Evolutionary conservation across 2,329 filamentous ascomycete genomes (phyloP), one percentile per base, ranked within the genome.

Genomic region (Pochonia chlamydosporia): DNA sequence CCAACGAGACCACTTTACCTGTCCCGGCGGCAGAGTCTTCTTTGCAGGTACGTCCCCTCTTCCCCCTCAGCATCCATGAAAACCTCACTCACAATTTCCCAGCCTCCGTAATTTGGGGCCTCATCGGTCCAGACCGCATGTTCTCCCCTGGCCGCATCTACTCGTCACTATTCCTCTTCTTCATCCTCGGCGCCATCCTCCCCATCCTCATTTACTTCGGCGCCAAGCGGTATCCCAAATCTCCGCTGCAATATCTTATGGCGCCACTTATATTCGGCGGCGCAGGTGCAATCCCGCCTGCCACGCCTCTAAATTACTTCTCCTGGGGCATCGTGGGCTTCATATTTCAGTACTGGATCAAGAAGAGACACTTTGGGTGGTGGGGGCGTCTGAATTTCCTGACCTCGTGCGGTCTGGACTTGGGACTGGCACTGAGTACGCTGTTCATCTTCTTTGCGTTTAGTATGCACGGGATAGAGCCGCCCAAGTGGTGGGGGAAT

Each of bases 351-450:
- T 81, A 79, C 62, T 74, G 71, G 58, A 78, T 89, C 59, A 81
- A 82, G 63, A 77, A 78, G 57, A 72, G 74, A 13, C 74, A 79
- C 61, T 81, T 80, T 52, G 75, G 68, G 24, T 89, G 85, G 85
- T 89, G 86, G 86, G 79, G 78, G 63, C 74, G 82, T 23, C 78
- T 87, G 59, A 89, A 88, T 67, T 89, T 86, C 57, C 66, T 89
- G 50, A 84, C 85, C 0, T 84, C 82, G 11, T 85, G 83, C 0
- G 85, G 79, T 0, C 69, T 89, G 41, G 85, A 89, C 54, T 71
- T 86, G 11, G 85, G 85, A 2, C 70, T 89, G 2, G 82, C 82
- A 2, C 67, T 89, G 23, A 74, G 72, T 16, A 87, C 84, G 2
- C 72, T 89, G 37, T 65, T 86, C 50, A 82, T 88, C 54, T 87